Evolutionary conservation across 2,329 filamentous ascomycete species (phyloP), one percentile per base, ranked within the genome.

Genomic region (Cytospora chrysosperma): DNA sequence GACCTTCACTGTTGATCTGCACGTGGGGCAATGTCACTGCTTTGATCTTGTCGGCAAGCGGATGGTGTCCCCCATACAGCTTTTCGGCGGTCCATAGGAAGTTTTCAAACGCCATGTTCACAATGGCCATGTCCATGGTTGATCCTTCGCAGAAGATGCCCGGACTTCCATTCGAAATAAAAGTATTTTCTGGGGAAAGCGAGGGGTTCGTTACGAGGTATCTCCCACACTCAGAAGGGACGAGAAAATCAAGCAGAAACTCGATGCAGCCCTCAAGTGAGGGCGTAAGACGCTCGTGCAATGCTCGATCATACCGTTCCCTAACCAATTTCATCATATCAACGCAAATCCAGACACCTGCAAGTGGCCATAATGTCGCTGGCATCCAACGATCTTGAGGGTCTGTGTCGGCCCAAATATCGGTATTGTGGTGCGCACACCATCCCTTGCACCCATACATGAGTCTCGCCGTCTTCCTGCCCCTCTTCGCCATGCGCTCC

Each of bases 101-200:
- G 28, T 69, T 61, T 9, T 70, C 67, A 21, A 72, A 67, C 32
- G 65, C 66, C 56, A 64, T 64, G 10, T 72, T 69, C 7, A 80
- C 70, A 8, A 82, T 77, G 53, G 79, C 76, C 17, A 77, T 78
- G 58, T 83, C 81, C 64, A 82, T 81, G 3, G 77, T 77, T 0
- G 80, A 77, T 1, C 78, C 78, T 67, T 80, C 78, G 54, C 74
- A 76, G 3, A 75, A 71, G n/a, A 71, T 74, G 28, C 69, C 76
- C 34, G 73, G 56, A 74, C 78, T 64, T 74, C 78, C n/a, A 70
- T 77, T 62, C 0, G 67, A 69, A 13, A 63, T 56, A 51, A 63
- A 68, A 12, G 59, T 68, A 34, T 78, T 77, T 58, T 77, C 75
- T 0, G 75, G 76, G 0, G 74, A 76, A 7, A 74, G 62, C 0